A percentile compares a stretch with the other conserved stretches of the same genome.
phyloP scores from a whole-genome alignment of 495 filamentous ascomycete species.

The Physcia stellaris region DNA sequence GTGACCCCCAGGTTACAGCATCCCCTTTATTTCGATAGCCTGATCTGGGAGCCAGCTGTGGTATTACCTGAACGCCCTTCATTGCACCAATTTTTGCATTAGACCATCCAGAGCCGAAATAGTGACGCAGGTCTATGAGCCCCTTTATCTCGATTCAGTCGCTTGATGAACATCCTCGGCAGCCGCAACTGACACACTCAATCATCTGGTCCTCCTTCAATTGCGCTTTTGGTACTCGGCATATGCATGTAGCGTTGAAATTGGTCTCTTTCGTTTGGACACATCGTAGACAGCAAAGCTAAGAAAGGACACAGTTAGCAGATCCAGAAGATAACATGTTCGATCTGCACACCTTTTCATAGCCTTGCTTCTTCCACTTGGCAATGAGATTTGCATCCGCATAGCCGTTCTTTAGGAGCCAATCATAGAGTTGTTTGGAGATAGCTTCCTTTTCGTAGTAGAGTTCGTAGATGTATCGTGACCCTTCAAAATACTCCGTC shows the following conservation, averaged over 20 bases:
- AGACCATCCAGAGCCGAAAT: too few relatives aligned
- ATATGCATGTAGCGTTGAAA: constrained; percentile 95
- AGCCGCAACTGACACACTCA: constrained; percentile 94
- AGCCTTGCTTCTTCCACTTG: constrained; percentile 99
- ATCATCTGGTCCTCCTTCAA: constrained; percentile 82
- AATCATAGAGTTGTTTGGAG: constrained; percentile 80
- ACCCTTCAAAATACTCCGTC: constrained; percentile 28
- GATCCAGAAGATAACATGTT: not conserved
- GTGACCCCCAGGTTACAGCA: too few relatives aligned
- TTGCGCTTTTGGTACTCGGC: constrained; percentile 83
- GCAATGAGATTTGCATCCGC: constrained; percentile 90
- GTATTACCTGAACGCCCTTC: too few relatives aligned
- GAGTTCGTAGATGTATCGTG: constrained; percentile 89
- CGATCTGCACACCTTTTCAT: constrained; percentile 65
- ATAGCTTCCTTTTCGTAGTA: constrained; percentile 98
- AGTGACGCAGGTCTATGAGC: too few relatives aligned
- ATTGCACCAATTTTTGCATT: not conserved
- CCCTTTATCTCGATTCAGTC: constrained; percentile 56
- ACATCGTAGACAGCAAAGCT: constrained; percentile 89
- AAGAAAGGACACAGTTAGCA: not conserved
- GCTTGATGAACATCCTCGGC: constrained; percentile 75
- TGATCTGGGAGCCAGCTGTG: too few relatives aligned
- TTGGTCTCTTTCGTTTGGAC: constrained; percentile 99
- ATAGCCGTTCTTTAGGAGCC: constrained; percentile 92
- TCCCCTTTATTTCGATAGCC: not conserved